Evolutionary conservation across 2,329 filamentous ascomycete genomes (phyloP), one percentile per base, ranked within the genome.

Genomic region (Epichloe glyceriae): DNA sequence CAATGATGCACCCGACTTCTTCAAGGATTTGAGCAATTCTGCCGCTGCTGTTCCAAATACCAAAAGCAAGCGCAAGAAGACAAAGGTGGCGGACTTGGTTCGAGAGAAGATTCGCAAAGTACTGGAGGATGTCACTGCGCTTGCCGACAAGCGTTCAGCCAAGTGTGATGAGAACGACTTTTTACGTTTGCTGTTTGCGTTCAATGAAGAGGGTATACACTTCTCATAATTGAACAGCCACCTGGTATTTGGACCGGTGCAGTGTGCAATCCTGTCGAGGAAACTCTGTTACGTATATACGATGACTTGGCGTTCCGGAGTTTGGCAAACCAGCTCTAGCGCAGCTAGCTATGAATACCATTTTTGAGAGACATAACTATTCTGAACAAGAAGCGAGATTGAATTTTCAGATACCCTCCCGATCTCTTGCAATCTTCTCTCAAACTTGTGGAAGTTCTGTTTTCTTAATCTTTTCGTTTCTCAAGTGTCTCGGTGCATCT

Each of bases 131-230:
- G 82, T 85, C 51, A 95, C 90, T 0, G 78, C 82, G 46, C 73
- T 97, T 50, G 84, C 83, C 3, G 88, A 95, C 54, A 88, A 86
- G 70, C 76, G 91, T 56, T 80, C 90, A 11, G 78, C 88, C 54
- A 83, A 93, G 73, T 94, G 89, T 62, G 89, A 96, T 62, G 88
- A 97, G 70, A 90, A 86, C 49, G 90, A 95, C 61, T 97, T 96
- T 63, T 69, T 98, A 64, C 83, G 83, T 58, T 67, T 96, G 56
- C 69, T 95, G 39, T 76, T 74, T 58, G 85, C 86, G 2, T 95
- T 96, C 67, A 95, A 96, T 64, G 80, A 88, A 57, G 88, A 95
- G 64, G 88, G 88, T 30, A 91, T 97, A 53, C 91, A 96, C 70
- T 97, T 97, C 66, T 85, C 80, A 55, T 89, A 67, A 73, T 20